Percentiles rank a stretch among this genome's conserved stretches.
Conservation (phyloP, 2,329 filamentous ascomycete genomes). For the Hymenoscyphus salicellus region DNA sequence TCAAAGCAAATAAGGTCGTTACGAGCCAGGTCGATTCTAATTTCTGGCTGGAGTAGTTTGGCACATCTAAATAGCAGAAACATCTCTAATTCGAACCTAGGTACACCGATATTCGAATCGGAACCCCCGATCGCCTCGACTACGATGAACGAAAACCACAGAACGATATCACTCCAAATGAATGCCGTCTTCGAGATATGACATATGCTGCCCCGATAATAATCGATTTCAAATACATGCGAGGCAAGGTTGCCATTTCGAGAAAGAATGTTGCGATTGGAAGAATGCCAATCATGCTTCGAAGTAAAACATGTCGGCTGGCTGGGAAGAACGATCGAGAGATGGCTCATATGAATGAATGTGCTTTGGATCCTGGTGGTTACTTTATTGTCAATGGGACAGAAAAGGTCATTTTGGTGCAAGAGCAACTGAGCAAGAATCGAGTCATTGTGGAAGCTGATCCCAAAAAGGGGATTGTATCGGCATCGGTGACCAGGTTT, state of each 20-base stretch:
- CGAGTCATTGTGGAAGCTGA: constrained; percentile 95
- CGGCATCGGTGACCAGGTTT: constrained; percentile 81
- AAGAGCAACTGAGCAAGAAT: constrained; percentile 99
- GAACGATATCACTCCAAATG: constrained; percentile 83
- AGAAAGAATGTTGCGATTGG: constrained; percentile 78
- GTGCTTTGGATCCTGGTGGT: constrained; percentile 89
- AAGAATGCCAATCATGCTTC: constrained; percentile 93
- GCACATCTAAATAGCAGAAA: not conserved
- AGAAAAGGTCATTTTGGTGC: constrained; percentile 97
- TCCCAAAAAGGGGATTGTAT: constrained; percentile 86
- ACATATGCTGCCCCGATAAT: constrained; percentile 96
- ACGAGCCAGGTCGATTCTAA: constrained; percentile 88
- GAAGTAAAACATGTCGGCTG: constrained; percentile 89
- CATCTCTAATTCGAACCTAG: constrained; percentile 16
- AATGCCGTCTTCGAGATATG: constrained; percentile 93
- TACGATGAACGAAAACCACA: constrained; percentile 67
- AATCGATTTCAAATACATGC: constrained; percentile 86
- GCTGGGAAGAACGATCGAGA: constrained; percentile 78
- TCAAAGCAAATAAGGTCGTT: constrained; percentile 84
- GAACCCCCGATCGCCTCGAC: constrained; percentile 75
- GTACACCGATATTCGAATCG: constrained; percentile 86
- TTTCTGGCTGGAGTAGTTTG: constrained; percentile 74
- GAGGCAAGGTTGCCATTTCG: constrained; percentile 73
- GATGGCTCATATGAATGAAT: constrained; percentile 93
- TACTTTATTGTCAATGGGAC: constrained; percentile 98